Conservation (phyloP, 1,139 yeast genomes). For the Suhomyces ambrosiae region DNA sequence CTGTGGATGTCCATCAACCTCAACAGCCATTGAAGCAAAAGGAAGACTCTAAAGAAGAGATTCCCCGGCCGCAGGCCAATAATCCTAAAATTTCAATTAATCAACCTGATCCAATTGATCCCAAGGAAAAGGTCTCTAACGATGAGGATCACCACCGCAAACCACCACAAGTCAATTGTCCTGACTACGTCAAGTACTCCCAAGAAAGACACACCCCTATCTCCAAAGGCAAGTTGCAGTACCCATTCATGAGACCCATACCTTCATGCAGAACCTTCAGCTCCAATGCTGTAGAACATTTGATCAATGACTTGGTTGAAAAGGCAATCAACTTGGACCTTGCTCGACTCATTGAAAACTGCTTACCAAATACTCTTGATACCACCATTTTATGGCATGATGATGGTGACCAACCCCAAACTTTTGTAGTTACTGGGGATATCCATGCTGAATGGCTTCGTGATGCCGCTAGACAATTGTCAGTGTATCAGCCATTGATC, state of each 20-base stretch:
- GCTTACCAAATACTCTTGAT: slow-evolving; percentile 86
- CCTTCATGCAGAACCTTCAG: slow-evolving; percentile 70
- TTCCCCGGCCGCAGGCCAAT: too few species aligned
- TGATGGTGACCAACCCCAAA: slow-evolving; percentile 25
- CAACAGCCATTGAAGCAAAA: too few species aligned
- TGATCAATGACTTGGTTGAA: slow-evolving; percentile 53
- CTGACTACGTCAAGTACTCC: slow-evolving; percentile 46
- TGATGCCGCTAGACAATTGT: slow-evolving; percentile 81
- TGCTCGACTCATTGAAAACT: slow-evolving; percentile 75
- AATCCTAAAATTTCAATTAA: too few species aligned
- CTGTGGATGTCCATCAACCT: too few species aligned
- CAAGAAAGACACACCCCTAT: slow-evolving; percentile 50
- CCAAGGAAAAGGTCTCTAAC: too few species aligned
- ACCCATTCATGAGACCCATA: slow-evolving; percentile 79
- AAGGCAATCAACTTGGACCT: slow-evolving; percentile 64
- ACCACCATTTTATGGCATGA: slow-evolving; percentile 81
- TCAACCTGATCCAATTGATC: too few species aligned
- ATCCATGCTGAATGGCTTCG: slow-evolving; percentile 89
- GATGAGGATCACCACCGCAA: too few species aligned
- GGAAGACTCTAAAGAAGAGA: too few species aligned
- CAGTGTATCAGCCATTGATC: slow-evolving; percentile 69
- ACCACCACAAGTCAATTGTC: too few species aligned
- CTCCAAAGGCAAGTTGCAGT: slow-evolving; percentile 47
- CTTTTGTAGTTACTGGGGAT: slow-evolving; percentile 86
- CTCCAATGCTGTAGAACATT: slow-evolving; percentile 63